Base-by-base conservation (phyloP, 176 grass and related monocot genomes). In the Phragmites australis region DNA sequence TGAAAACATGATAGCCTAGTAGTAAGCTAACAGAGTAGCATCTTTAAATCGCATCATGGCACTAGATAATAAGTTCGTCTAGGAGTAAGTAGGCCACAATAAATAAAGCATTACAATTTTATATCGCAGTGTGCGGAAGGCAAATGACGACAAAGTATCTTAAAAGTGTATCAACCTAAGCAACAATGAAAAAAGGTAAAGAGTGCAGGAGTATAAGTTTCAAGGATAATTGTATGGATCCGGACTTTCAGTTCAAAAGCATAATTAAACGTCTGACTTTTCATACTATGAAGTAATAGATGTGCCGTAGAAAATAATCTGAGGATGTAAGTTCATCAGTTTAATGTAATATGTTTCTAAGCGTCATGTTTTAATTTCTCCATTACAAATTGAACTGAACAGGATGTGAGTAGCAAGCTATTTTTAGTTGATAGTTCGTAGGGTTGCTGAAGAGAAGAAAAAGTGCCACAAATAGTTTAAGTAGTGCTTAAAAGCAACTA, bases 141-240 rank as follows among this genome's bases (percentile, higher is more conserved):
- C 21, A 72, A 66, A 82, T 73, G 49, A 86, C 78, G 72, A 73
- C 11, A 21, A 77, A 39, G 55, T 15, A 53, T 42, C 66, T 77
- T 58, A 42, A 72, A 59, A 82, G 78, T 50, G 41, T 12, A 68
- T 67, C 16, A 77, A 51, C 56, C 29, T 32, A 82, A 83, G 56
- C 23, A 77, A 59, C 55, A 53, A 26, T 12, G 9, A 56, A 8
- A 39, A 65, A 76, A 58, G 2, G 39, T 60, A 16, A 65, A 54
- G 66, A 21, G 16, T 19, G 16, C 12, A 65, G 39, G 64, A 56
- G 63, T 27, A 56, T 37, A 62, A 9, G 53, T 68, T 61, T 58
- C 19, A 68, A 81, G 61, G 15, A 48, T 12, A 75, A 46, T 27
- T 63, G 19, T 2, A 5, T 53, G 52, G 45, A 17, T 68, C 34